Evolutionary conservation across 306 rosid species (phyloP).

Genomic region (Dicorynia guianensis): DNA sequence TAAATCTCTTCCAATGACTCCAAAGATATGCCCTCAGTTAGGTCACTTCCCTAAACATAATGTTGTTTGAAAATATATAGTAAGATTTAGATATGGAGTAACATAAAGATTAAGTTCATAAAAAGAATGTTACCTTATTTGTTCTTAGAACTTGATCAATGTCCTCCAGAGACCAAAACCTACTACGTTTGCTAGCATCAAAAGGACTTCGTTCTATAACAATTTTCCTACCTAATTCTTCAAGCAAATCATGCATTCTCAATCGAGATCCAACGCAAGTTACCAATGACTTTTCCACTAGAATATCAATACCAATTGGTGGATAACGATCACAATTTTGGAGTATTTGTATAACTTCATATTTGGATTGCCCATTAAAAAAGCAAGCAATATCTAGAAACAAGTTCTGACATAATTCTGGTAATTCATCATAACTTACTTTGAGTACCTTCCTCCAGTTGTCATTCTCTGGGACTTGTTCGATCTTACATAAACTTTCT

Average conservation of each 20-base stretch:
- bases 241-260: conserved; percentile 49
- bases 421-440: conserved; percentile 9
- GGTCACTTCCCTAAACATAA: not conserved
- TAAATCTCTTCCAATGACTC: not conserved
- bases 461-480: not conserved
- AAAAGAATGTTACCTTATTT: conserved; percentile 1
- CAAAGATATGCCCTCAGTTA: conserved; percentile 17
- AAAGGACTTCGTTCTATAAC: too few relatives aligned
- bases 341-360: too few relatives aligned
- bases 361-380: too few relatives aligned
- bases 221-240: not conserved
- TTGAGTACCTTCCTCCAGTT: not conserved
- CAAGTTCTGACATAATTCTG: not conserved
- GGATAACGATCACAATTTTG: conserved; percentile 14
- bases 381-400: conserved; percentile 33
- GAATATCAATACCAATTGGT: conserved; percentile 32
- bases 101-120: not conserved
- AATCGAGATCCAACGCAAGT: not conserved
- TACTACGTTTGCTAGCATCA: conserved; percentile 23
- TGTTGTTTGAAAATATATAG: too few relatives aligned
- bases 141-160: conserved; percentile 21
- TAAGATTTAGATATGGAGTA: not conserved
- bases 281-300: conserved; percentile 47
- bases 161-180: conserved; percentile 44
- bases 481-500: not conserved